phyloP scores from a whole-genome alignment of 1,139 yeast genomes.

The Lodderomyces pseudojiufengensis region DNA sequence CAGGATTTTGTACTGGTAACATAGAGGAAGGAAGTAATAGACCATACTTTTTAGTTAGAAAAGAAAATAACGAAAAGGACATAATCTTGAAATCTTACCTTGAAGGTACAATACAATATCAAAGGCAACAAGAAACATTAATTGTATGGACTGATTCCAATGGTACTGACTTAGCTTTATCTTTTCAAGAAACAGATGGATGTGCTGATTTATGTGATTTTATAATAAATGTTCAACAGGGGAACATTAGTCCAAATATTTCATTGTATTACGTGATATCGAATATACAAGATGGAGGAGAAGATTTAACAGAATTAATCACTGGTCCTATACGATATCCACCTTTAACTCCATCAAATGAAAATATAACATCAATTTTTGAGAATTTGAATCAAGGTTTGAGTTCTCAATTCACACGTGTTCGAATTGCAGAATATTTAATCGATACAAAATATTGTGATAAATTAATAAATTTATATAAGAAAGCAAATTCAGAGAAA shows the following conservation, averaged over 20 bases:
- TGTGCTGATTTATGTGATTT: conserved; percentile 83
- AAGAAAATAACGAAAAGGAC: conserved; percentile 61
- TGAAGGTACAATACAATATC: conserved; percentile 77
- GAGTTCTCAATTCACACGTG: conserved; percentile 53
- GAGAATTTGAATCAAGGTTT: conserved; percentile 56
- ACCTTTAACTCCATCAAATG: conserved; percentile 43
- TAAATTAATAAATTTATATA: conserved; percentile 51
- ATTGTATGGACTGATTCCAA: conserved; percentile 88
- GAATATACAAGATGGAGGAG: conserved; percentile 24
- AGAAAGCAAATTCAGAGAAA: conserved; percentile 50
- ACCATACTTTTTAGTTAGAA: conserved; percentile 69
- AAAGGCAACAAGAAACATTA: conserved; percentile 89
- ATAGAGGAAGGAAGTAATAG: conserved; percentile 33
- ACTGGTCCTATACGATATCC: conserved; percentile 81
- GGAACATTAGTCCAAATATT: conserved; percentile 58
- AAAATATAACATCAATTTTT: conserved; percentile 47
- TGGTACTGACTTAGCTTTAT: conserved; percentile 81
- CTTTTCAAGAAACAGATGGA: conserved; percentile 90
- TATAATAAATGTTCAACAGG: conserved; percentile 63
- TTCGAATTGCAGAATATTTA: conserved; percentile 49
- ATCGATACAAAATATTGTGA: conserved; percentile 50
- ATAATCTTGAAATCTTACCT: conserved; percentile 62
- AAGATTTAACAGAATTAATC: conserved; percentile 67
- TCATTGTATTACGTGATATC: conserved; percentile 72
- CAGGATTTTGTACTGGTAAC: conserved; percentile 85